These are phyloP conservation scores for Ciborinia camelliae DNA, from an alignment of 2,329 filamentous ascomycete genomes.

Conservation along the genomic window DNA sequence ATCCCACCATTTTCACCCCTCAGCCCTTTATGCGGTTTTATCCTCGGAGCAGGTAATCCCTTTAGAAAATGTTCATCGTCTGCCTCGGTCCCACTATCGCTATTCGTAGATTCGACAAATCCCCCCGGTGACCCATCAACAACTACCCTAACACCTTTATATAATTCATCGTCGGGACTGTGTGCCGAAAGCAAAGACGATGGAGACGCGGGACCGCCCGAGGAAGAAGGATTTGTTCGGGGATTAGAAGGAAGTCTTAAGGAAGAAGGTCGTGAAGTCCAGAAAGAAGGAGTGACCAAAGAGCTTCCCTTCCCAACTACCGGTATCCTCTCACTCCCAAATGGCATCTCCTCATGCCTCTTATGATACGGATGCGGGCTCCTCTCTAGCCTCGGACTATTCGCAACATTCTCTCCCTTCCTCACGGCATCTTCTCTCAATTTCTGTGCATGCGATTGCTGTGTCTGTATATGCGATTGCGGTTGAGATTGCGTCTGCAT, in stretches of 20 bases:
- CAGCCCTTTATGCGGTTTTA: constrained; percentile 72
- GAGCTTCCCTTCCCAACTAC: background rate
- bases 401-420: background rate
- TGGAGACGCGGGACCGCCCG: constrained; percentile 23
- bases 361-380: constrained; percentile 68
- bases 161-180: constrained; percentile 37
- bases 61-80: constrained; percentile 90
- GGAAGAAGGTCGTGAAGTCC: background rate
- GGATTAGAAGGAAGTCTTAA: background rate
- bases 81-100: constrained; percentile 90
- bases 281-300: background rate
- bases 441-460: constrained; percentile 19
- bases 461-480: background rate
- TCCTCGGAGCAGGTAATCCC: constrained; percentile 75
- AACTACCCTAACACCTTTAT: constrained; percentile 24
- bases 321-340: constrained; percentile 33
- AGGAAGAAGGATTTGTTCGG: background rate
- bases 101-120: constrained; percentile 50
- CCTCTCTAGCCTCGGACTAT: constrained; percentile 39
- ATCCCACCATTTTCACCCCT: constrained; percentile 55
- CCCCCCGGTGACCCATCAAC: constrained; percentile 14
- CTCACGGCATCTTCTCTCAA: constrained; percentile 22
- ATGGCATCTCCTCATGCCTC: constrained; percentile 53
- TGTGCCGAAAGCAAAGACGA: constrained; percentile 32
- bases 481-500: background rate